Evolutionary conservation across 1,284 basidiomycete genomes (phyloP), one percentile per base, ranked within the genome.

Genomic region (Phellinidium pouzarii): DNA sequence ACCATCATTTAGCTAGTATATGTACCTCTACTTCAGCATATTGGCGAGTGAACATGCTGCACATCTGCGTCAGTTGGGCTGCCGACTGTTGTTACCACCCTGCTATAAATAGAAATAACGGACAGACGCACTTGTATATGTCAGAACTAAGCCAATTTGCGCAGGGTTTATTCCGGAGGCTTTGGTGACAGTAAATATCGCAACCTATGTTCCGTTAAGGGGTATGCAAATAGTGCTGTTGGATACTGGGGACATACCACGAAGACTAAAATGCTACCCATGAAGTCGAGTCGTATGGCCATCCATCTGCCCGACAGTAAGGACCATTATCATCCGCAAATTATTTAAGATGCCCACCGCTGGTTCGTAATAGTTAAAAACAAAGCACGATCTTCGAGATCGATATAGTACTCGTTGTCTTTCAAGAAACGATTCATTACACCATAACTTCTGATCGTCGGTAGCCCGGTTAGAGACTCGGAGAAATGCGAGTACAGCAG

Each of bases 401-500:
- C 88, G 57, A 89, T 79, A 59, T 81, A 84, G 58, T 81, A 81
- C 58, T 79, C 73, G 63, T 89, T 89, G 45, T 82, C 78, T 22
- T 69, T 64, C 51, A 89, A 66, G 66, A 92, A 91, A 12, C 81
- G 73, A 1, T 70, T 62, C 1, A 76, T 74, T 60, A 81, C 82
- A 22, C 79, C 78, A 59, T 86, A 89, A 37, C 83, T 84, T 20
- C 87, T 77, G 44, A 92, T 85, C 0, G 87, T 92, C 0, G 84
- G 75, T 8, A 91, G 68, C 3, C 88, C 89, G 64, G 76, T 80
- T 1, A 93, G 69, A 1, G 86, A 86, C 67, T 94, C 90, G 0
- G 84, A 80, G 61, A 92, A 86, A 68, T 91, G 90, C 1, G 85
- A 78, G 64, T 91, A 92, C 12, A 92, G 73, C 22, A 84, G 65